A percentile compares a stretch with the other conserved stretches of the same genome.
Conservation (phyloP, 2,329 filamentous ascomycete genomes). For the Moelleriella libera region DNA sequence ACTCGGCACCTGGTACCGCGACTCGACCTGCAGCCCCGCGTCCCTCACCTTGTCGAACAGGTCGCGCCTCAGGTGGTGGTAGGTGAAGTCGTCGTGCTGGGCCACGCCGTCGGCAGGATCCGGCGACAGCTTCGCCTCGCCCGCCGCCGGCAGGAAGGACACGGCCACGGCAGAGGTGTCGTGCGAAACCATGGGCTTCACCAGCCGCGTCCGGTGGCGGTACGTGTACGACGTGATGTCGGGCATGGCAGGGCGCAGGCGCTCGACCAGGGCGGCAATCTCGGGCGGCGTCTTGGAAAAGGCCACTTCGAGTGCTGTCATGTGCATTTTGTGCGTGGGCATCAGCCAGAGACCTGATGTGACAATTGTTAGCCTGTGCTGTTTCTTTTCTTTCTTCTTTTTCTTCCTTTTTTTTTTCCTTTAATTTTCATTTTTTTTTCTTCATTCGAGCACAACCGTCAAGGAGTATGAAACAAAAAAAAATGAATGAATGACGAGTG, state of each 20-base stretch:
- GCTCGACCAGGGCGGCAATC: slow-evolving; percentile 47
- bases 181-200: slow-evolving; percentile 72
- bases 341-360: slow-evolving; percentile 68
- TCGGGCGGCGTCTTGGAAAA: slow-evolving; percentile 61
- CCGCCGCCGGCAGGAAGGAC: slow-evolving; percentile 70
- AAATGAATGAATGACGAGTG: no score
- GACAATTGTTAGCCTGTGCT: background rate
- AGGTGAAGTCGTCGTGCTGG: slow-evolving; percentile 58
- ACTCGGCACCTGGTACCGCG: slow-evolving; percentile 76
- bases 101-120: slow-evolving; percentile 18
- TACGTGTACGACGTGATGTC: slow-evolving; percentile 52
- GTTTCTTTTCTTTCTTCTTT: no score
- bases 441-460: no score
- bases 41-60: slow-evolving; percentile 47
- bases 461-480: no score
- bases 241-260: slow-evolving; percentile 40
- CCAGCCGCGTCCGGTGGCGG: slow-evolving; percentile 55
- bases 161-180: slow-evolving; percentile 77
- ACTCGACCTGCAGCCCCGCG: slow-evolving; percentile 55
- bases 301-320: slow-evolving; percentile 75
- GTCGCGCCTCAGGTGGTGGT: slow-evolving; percentile 80
- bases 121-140: slow-evolving; percentile 32
- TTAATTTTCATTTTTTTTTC: no score
- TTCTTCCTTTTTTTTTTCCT: no score
- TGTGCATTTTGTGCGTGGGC: slow-evolving; percentile 64